These are phyloP conservation scores for Zalaria obscura DNA, from an alignment of 2,329 filamentous ascomycete species.

Conservation along the genomic window DNA sequence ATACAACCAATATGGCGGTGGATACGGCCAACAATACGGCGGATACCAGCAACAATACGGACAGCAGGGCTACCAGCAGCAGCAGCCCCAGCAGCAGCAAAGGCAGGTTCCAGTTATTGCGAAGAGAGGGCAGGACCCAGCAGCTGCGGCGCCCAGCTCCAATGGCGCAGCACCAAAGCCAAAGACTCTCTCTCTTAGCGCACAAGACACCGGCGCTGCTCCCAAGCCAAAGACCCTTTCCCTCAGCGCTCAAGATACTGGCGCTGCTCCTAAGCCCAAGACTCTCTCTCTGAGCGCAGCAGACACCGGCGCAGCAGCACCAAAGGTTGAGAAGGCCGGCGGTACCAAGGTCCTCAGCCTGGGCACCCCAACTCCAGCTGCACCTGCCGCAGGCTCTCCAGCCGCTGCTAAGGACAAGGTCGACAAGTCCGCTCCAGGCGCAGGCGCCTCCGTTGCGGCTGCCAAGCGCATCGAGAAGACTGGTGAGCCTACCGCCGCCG, in stretches of 20 bases:
- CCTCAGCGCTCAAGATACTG: conserved; percentile 44
- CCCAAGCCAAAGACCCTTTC: conserved; percentile 37
- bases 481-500: conserved; percentile 48
- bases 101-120: conserved; percentile 46
- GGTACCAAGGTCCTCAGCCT: conserved; percentile 64
- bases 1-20: conserved; percentile 11
- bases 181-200: conserved; percentile 49
- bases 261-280: conserved; percentile 40
- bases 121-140: conserved; percentile 37
- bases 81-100: conserved; percentile 27
- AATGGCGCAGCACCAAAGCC: conserved; percentile 28
- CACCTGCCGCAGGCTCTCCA: conserved; percentile 23
- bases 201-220: conserved; percentile 30
- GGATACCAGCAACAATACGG: conserved; percentile 12
- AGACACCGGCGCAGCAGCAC: conserved; percentile 32
- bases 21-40: conserved; percentile 20
- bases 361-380: conserved; percentile 19
- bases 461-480: conserved; percentile 87
- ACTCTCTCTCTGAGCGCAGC: conserved; percentile 42
- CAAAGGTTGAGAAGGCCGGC: conserved; percentile 40
- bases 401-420: conserved; percentile 24
- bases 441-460: conserved; percentile 72
- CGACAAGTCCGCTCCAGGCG: conserved; percentile 40
- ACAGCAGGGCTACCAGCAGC: conserved; percentile 12
- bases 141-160: conserved; percentile 23